Percentiles rank a stretch among this genome's conserved stretches.
These are phyloP conservation scores for Collybia sordida DNA, from an alignment of 768 basidiomycete genomes.

Conservation along the genomic window DNA sequence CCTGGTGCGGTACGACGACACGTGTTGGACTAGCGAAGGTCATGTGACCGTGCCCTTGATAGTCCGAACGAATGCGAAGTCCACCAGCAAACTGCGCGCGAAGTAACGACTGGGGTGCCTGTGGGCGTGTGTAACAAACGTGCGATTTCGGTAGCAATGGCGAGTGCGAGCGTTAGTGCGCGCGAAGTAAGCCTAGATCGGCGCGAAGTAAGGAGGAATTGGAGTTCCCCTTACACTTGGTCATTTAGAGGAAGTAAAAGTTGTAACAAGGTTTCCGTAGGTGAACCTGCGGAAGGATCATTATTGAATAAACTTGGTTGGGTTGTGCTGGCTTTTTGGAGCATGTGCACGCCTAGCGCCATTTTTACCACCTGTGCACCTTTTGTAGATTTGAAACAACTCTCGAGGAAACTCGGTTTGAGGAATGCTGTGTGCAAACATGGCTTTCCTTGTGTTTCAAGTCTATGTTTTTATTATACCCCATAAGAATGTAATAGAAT, in stretches of 20 bases:
- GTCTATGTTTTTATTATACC: constrained; percentile 27
- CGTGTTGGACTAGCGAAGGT: no score
- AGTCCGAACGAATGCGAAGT: no score
- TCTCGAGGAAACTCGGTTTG: constrained; percentile 14
- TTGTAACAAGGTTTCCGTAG: constrained; percentile 81
- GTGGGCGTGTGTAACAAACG: no score
- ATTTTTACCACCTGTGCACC: constrained; percentile 49
- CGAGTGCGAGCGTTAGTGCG: no score
- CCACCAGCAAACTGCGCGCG: no score
- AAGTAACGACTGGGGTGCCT: no score
- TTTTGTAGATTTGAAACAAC: constrained; percentile 24
- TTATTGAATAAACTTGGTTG: constrained; percentile 41
- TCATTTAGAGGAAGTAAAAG: constrained; percentile 86
- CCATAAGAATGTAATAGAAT: constrained; percentile 24
- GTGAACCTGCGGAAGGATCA: constrained; percentile 84
- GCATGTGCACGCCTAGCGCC: constrained; percentile 36
- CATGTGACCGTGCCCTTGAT: no score
- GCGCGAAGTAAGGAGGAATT: no score
- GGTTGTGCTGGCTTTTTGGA: constrained; percentile 30
- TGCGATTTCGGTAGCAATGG: no score
- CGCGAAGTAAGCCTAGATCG: no score
- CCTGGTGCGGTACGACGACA: no score
- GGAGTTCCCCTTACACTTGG: constrained; percentile 82
- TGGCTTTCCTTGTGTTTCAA: constrained; percentile 15
- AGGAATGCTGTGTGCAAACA: constrained; percentile 2